Evolutionary conservation across 2,329 filamentous ascomycete genomes (phyloP), one percentile per base, ranked within the genome.

Genomic region (Lachnellula willkommii): DNA sequence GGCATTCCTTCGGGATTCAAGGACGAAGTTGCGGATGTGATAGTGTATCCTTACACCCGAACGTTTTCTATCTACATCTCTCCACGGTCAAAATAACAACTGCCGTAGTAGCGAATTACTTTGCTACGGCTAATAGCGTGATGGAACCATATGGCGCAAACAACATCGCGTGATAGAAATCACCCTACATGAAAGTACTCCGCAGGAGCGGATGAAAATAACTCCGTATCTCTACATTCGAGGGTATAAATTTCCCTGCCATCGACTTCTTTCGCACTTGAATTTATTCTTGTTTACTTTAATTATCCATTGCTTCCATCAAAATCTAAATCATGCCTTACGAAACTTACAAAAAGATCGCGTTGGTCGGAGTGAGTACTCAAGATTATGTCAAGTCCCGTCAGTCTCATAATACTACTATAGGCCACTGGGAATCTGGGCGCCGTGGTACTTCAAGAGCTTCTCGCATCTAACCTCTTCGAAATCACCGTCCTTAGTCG

Each of bases 401-500:
- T 26, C 14, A n/a, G 28, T 15, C 51, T 58, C 45, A 60, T 32
- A n/a, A 46, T 32, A 8, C 3, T 32, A 8, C 3, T 15, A 22
- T 24, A 64, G 63, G 65, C 56, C 7, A 54, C 58, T 7, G 65
- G 65, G 11, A 59, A 56, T 48, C 40, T 67, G 22, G 66, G 66
- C 9, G 37, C 55, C 12, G 54, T 56, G 4, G 54, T 67, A 40
- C 57, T 67, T 22, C 61, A 58, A 43, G 60, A 59, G 24, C 59
- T 67, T 14, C 45, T 65, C 32, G 53, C 51, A 11, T 64, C 64
- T 4, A 49, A 53, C 11, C 58, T 61, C 42, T 68, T 81, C 71
- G 73, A 74, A 37, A 68, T 79, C 52, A 78, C 75, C n/a, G 71
- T 81, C 37, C 72, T 82, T 49, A 75, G 75, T 37, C 77, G 79